Base-by-base conservation (phyloP, 768 basidiomycete genomes). In the Leccinum variicolor region DNA sequence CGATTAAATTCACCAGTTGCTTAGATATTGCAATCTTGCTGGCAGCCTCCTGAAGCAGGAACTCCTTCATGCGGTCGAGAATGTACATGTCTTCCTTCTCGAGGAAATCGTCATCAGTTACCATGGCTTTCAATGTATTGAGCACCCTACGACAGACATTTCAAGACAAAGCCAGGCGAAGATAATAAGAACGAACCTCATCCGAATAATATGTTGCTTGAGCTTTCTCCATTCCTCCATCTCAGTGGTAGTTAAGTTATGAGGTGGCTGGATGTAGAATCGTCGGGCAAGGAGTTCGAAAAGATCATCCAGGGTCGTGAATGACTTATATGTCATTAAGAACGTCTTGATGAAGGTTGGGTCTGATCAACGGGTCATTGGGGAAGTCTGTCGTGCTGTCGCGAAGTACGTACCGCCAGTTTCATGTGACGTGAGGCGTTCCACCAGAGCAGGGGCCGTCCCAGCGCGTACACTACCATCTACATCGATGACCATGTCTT, bases 241-340 rank as follows among this genome's bases (percentile, higher is more conserved):
- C 70, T 99, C 88, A 6, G 76, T 64, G 1, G 77, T 73, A 9
- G 75, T 79, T 36, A 98, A 67, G 6, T 81, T 85, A 6, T 81
- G 78, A 0, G 94, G 96, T 23, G 90, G 80, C 50, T 83, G 78
- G 26, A 94, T 87, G 64, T 81, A 79, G 74, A 94, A 98, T 17
- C 96, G 85, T 46, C 82, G 79, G 7, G 90, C 81, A 19, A 98
- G 84, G 17, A 89, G 78, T 57, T 93, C 86, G 54, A 96, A 87
- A 9, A 98, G 76, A 50, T 93, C 87, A 55, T 90, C 83, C 47
- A 90, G 77, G 6, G 86, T 87, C 15, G 91, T 92, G 73, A 98
- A 98, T 1, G 93, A 94, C 67, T 94, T 92, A 79, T 92, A 97
- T 1, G 96, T 97, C 84, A 97, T 88, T 62, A 98, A 74, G 81